Evolutionary conservation across 1,284 basidiomycete genomes (phyloP).

Genomic region (Thecaphora frezii): DNA sequence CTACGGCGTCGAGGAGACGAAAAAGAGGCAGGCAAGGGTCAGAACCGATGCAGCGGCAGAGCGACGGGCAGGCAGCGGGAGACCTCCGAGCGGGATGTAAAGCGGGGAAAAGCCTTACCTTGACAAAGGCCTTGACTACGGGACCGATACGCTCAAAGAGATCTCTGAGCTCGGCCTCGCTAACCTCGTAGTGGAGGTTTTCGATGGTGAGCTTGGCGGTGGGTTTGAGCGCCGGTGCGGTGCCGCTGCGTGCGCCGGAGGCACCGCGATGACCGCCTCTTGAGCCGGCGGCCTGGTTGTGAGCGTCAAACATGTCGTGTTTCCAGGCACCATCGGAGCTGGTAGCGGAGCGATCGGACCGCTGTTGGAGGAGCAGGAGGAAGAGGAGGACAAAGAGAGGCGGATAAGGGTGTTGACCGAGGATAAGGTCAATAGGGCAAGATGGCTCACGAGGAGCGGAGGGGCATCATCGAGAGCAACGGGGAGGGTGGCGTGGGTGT

Average conservation of each 20-base stretch:
- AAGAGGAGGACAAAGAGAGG: neutral
- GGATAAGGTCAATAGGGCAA: no score
- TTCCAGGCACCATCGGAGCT: slow-evolving; percentile 18
- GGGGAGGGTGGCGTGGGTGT: no score
- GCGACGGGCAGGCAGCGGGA: neutral
- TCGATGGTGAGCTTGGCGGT: slow-evolving; percentile 69
- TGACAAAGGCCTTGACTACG: slow-evolving; percentile 84
- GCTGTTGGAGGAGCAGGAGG: slow-evolving; percentile 2
- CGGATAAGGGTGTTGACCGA: neutral
- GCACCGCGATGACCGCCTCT: neutral
- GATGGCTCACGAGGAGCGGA: no score
- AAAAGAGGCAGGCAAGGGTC: slow-evolving; percentile 6
- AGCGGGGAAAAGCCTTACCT: no score
- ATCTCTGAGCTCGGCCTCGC: slow-evolving; percentile 69
- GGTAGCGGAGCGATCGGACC: slow-evolving; percentile 7
- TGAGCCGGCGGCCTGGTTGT: neutral
- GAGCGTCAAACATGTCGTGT: slow-evolving; percentile 18
- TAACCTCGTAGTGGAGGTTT: slow-evolving; percentile 91
- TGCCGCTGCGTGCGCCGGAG: neutral
- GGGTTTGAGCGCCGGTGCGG: slow-evolving; percentile 13
- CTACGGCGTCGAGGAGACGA: slow-evolving; percentile 62
- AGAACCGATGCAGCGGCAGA: neutral
- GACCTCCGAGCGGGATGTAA: neutral
- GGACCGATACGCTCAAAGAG: slow-evolving; percentile 92
- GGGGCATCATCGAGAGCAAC: no score